Conservation (phyloP, 2,329 filamentous ascomycete genomes). For the Xylaria arbuscula region DNA sequence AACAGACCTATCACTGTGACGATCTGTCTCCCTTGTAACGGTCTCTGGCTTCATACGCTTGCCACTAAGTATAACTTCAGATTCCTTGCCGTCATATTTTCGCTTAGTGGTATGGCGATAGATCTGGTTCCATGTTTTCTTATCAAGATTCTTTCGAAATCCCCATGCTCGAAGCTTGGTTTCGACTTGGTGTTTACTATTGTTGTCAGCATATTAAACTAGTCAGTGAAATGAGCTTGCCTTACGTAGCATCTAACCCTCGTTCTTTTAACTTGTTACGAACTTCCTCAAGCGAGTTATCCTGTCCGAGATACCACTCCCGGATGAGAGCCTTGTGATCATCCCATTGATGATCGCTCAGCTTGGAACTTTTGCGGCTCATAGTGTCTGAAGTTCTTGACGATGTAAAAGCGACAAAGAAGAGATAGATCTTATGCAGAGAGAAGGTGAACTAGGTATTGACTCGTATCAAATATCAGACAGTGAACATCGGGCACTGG, state of each 20-base stretch:
- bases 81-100: conserved; percentile 12
- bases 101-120: conserved; percentile 18
- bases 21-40: conserved; percentile 22
- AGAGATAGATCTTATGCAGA: neutral
- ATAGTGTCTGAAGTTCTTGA: conserved; percentile 20
- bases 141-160: conserved; percentile 21
- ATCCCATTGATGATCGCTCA: conserved; percentile 23
- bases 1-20: conserved; percentile 15
- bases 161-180: conserved; percentile 24
- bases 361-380: conserved; percentile 18
- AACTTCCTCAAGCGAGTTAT: conserved; percentile 19
- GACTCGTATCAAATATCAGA: conserved; percentile 18
- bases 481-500: conserved; percentile 15
- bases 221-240: conserved; percentile 5
- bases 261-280: conserved; percentile 1
- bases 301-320: conserved; percentile 13
- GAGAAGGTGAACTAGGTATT: conserved; percentile 2
- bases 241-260: conserved; percentile 17
- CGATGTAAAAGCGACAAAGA: conserved; percentile 10
- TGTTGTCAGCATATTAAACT: conserved; percentile 20
- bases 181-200: conserved; percentile 16
- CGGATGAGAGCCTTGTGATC: conserved; percentile 17
- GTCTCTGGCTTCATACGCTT: conserved; percentile 21
- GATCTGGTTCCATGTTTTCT: conserved; percentile 13
- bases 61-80: conserved; percentile 25